These are phyloP conservation scores for Chaetomium tenue DNA, from an alignment of 495 filamentous ascomycete genomes.

Conservation along the genomic window DNA sequence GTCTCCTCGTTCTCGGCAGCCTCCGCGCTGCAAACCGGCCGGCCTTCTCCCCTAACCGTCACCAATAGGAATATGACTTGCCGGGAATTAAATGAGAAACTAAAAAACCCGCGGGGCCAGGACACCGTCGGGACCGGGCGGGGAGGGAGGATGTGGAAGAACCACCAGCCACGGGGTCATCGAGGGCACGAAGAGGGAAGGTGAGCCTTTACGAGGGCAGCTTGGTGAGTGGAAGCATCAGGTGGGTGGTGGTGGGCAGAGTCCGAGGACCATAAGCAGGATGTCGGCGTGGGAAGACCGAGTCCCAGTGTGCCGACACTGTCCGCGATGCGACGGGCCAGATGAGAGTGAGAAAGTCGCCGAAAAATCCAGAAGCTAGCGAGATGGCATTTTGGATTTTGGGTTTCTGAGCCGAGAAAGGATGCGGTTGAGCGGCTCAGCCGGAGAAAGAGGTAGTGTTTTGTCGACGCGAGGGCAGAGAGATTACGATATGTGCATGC, in stretches of 20 bases:
- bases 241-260: not conserved
- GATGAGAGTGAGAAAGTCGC: not conserved
- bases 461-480: not conserved
- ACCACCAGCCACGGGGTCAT: not conserved
- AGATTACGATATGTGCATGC: not conserved
- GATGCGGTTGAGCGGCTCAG: not conserved
- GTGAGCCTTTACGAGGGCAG: not conserved
- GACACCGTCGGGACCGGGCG: no score
- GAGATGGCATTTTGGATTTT: not conserved
- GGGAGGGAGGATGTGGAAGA: no score
- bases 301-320: not conserved
- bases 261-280: not conserved
- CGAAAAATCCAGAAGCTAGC: not conserved
- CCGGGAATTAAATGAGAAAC: no score
- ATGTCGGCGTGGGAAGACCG: not conserved
- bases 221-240: not conserved
- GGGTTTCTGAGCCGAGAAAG: not conserved
- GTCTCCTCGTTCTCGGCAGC: conserved; percentile 43
- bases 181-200: not conserved
- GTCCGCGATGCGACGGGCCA: no score
- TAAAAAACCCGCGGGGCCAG: no score
- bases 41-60: no score
- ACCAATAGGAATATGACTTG: no score
- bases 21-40: no score
- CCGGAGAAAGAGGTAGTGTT: not conserved